Evolutionary conservation across 352 stramenopile species (phyloP), one percentile per base, ranked within the genome.

Genomic region (Aphanomyces cochlioides): DNA sequence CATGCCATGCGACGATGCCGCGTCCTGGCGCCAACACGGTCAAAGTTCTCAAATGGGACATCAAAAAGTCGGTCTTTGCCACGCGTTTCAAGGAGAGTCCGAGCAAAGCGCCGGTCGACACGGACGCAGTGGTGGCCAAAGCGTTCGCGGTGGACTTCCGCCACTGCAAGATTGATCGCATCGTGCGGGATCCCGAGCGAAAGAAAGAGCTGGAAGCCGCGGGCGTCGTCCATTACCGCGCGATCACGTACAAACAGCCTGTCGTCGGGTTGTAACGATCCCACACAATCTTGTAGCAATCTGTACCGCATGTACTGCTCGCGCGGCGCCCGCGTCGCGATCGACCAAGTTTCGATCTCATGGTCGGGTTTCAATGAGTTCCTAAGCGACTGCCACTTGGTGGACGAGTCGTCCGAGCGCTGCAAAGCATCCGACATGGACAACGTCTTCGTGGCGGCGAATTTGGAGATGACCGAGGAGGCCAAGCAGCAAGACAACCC

Each of bases 401-500:
- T 92, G 47, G 84, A 92, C 74, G 84, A 92, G 21, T 64, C 19
- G 21, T 92, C 84, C 1, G 84, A 92, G 43, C 88, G 79, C 43
- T 92, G 84, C 69, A 82, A 79, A 43, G 61, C 78, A 12, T 80
- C 82, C 5, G 84, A 92, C 72, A 76, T 88, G 10, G 84, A 92
- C 66, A 92, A 92, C 66, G 78, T 92, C n/a, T 92, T 92, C 57
- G 84, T 92, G 13, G 84, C 84, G 3, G 84, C 84, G 13, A 92
- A 92, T 53, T 78, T 92, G 1, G 84, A 92, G 73, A 77, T 92
- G 57, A 92, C 84, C 4, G 77, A 87, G 53, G 84, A 92, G 19
- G 84, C 82, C 6, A 92, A 92, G 56, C 82, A 88, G 66, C 89
- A 89, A 47, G 84, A 92, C 74, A 92, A 92, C 57, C 82, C 84